Conservation (phyloP, 2,329 filamentous ascomycete genomes). For the Pseudogymnoascus sp. region DNA sequence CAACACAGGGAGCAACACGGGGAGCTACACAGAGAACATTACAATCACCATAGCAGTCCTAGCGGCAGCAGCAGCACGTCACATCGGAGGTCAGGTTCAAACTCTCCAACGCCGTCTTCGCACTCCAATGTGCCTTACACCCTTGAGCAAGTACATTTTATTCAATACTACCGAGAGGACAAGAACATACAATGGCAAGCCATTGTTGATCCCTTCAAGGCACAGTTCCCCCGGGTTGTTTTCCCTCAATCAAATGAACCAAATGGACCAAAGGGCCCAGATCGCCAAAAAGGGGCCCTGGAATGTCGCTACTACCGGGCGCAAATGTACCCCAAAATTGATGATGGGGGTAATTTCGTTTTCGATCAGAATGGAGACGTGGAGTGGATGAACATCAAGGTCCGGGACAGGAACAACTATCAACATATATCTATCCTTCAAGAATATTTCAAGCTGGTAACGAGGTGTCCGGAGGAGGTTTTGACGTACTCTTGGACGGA, state of each 20-base stretch:
- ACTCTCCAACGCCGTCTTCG: background rate
- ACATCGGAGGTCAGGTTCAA: background rate
- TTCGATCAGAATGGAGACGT: background rate
- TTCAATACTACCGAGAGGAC: conserved; percentile 9
- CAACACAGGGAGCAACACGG: too few species aligned
- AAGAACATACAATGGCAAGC: background rate
- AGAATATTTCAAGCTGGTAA: conserved; percentile 2
- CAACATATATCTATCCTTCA: background rate
- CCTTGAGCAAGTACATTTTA: conserved; percentile 9
- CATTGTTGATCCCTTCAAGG: background rate
- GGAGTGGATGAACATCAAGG: conserved; percentile 1
- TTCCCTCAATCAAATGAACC: background rate
- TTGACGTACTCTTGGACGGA: conserved; percentile 4
- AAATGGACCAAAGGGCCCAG: background rate
- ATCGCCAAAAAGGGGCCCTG: background rate
- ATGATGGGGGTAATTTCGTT: conserved; percentile 4
- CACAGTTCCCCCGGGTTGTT: background rate
- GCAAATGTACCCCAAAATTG: background rate
- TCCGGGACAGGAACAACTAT: background rate
- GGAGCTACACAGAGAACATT: too few species aligned
- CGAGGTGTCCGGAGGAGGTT: background rate
- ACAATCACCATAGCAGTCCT: background rate
- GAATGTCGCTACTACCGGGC: conserved; percentile 10
- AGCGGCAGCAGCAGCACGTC: background rate
- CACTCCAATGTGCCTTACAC: conserved; percentile 1